A percentile compares a stretch with the other conserved stretches of the same genome.
Conservation (phyloP, 768 basidiomycete species). For the Piloderma croceum region DNA sequence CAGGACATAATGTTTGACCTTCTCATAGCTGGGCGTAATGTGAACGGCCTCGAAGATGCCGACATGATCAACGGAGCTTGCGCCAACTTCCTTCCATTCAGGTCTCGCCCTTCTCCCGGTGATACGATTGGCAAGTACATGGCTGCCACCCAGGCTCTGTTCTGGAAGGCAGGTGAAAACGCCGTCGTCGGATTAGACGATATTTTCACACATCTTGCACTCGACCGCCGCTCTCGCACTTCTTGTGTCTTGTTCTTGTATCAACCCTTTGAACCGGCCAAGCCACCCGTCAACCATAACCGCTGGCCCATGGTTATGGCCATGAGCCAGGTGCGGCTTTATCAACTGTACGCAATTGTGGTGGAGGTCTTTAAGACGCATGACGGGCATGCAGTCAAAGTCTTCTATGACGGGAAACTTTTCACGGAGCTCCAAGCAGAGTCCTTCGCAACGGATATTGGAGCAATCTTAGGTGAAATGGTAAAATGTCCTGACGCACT, state of each 20-base stretch:
- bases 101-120: not conserved
- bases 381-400: constrained; percentile 1
- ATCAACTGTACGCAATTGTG: constrained; percentile 3
- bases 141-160: constrained; percentile 4
- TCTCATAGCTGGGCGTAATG: constrained; percentile 7
- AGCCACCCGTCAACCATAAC: not conserved
- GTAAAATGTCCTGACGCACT: too few species aligned
- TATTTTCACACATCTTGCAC: not conserved
- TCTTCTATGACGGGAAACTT: constrained; percentile 2
- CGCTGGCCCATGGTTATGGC: constrained; percentile 1
- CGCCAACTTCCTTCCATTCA: constrained; percentile 7
- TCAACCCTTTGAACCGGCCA: constrained; percentile 3
- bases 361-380: constrained; percentile 3
- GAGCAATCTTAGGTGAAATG: too few species aligned
- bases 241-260: too few species aligned
- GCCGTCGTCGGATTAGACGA: constrained; percentile 3
- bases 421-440: too few species aligned
- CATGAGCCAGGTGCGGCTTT: constrained; percentile 6
- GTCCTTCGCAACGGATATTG: too few species aligned
- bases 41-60: constrained; percentile 6
- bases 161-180: constrained; percentile 7
- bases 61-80: constrained; percentile 7
- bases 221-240: constrained; percentile 3
- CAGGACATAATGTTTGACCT: constrained; percentile 5
- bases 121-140: not conserved